Evolutionary conservation across 768 basidiomycete species (phyloP), one percentile per base, ranked within the genome.

Genomic region (Lentinula aciculospora): DNA sequence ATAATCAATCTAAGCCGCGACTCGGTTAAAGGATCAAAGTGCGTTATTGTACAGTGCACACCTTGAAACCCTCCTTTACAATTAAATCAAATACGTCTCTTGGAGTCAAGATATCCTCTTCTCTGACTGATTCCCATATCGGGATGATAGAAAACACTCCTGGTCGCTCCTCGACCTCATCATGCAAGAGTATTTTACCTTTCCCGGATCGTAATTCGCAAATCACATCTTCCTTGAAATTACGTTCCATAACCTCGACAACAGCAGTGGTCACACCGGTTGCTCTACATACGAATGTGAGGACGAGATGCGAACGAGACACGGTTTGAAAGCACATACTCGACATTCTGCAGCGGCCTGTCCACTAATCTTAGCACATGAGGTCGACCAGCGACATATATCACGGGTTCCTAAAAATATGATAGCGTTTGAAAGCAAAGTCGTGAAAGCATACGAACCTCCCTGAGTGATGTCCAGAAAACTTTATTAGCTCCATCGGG

Each of bases 391-490:
- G 86, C 81, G 46, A 97, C 80, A 65, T 94, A 97, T 44, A 98
- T 78, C 3, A 98, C 96, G 25, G 95, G 95, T 74, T 97, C 95
- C 89, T 92, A 57, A 6, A 64, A 7, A 32, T 50, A 53, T 47
- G 28, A 29, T 28, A 36, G 44, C 8, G 42, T n/a, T 57, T 7
- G 36, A 21, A 31, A 29, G 17, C 36, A 27, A 29, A 31, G 40
- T 17, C 1, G 34, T 5, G 4, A n/a, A 53, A 36, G 13, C 50
- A 28, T 51, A 60, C 72, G 57, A 51, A 88, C 92, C 76, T 98
- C 94, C 67, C 97, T 81, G 58, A 99, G 70, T 0, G 92, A 95
- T n/a, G 94, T 98, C 97, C 97, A 98, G 60, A 83, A 86, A 13
- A 94, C 88, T 62, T 70, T 80, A 58, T 91, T 88, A 25, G 72